phyloP scores from a whole-genome alignment of 2,329 filamentous ascomycete species.

The Talaromyces sp. region DNA sequence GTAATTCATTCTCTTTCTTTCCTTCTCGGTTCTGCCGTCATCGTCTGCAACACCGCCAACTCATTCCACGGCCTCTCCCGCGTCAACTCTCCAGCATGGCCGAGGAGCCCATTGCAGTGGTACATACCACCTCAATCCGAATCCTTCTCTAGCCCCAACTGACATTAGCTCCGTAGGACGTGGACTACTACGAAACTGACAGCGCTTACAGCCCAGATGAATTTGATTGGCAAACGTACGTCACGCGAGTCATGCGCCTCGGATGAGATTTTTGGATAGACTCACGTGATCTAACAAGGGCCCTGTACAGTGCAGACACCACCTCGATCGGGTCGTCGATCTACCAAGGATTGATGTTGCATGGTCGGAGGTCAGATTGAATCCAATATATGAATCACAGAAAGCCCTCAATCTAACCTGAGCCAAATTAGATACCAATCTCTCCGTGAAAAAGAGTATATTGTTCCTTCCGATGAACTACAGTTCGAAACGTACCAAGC shows the following conservation, averaged over 20 bases:
- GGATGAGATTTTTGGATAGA: neutral
- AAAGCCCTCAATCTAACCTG: neutral
- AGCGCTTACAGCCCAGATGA: neutral
- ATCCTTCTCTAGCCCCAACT: neutral
- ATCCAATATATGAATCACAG: neutral
- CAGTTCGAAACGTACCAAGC: constrained; percentile 21
- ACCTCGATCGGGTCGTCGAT: constrained; percentile 25
- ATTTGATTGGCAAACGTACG: neutral
- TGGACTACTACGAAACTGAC: neutral
- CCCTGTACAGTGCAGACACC: constrained; percentile 13
- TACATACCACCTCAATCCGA: neutral
- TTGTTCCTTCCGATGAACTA: constrained; percentile 18
- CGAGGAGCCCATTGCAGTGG: constrained; percentile 1
- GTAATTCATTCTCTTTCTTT: neutral
- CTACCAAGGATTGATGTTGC: constrained; percentile 22
- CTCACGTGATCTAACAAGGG: constrained; percentile 1
- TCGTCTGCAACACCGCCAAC: neutral
- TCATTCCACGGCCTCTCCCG: neutral
- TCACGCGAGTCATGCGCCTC: neutral
- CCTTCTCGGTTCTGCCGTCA: neutral
- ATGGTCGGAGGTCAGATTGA: constrained; percentile 21
- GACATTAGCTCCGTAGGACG: neutral
- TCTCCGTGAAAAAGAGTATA: constrained; percentile 21
- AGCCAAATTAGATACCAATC: constrained; percentile 18
- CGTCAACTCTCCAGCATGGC: constrained; percentile 1